A percentile compares a stretch with the other conserved stretches of the same genome.
Conservation (phyloP, 1,284 basidiomycete species). For the Prillingera fragicola region DNA sequence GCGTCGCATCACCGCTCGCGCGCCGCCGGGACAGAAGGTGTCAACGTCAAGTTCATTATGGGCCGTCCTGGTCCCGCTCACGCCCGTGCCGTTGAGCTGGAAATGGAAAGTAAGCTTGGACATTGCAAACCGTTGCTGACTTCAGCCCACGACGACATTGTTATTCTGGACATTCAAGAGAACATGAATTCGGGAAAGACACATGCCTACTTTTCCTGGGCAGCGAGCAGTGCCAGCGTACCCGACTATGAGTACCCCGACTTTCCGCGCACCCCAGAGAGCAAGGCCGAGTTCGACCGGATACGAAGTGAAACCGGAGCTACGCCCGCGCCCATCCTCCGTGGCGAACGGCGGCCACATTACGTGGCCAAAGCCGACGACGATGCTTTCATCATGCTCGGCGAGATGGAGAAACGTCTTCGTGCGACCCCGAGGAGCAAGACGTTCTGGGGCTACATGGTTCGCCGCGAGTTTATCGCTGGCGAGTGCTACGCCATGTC, state of each 20-base stretch:
- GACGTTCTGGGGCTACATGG: constrained; percentile 79
- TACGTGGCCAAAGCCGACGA: constrained; percentile 90
- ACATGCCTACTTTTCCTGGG: constrained; percentile 53
- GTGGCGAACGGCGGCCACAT: constrained; percentile 59
- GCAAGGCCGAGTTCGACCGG: constrained; percentile 6
- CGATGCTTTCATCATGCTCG: constrained; percentile 88
- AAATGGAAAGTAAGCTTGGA: constrained; percentile 75
- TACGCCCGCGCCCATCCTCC: constrained; percentile 20
- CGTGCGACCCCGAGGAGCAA: constrained; percentile 65
- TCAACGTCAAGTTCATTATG: constrained; percentile 84
- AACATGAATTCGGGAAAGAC: constrained; percentile 54
- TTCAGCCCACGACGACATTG: constrained; percentile 60
- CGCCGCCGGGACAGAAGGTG: constrained; percentile 72
- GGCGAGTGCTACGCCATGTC: constrained; percentile 92
- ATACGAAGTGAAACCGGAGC: no score
- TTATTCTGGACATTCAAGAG: constrained; percentile 52
- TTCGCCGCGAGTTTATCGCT: constrained; percentile 92
- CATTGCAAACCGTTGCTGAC: not conserved
- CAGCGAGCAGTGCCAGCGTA: constrained; percentile 83
- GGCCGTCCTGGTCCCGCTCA: constrained; percentile 75
- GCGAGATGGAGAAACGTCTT: constrained; percentile 80
- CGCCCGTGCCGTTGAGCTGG: constrained; percentile 72
- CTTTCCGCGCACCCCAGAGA: constrained; percentile 8
- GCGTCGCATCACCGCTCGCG: constrained; percentile 74
- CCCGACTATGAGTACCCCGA: constrained; percentile 51